These are phyloP conservation scores for Condylostoma magnum DNA, from an alignment of 169 alveolate genomes.

Conservation along the genomic window DNA sequence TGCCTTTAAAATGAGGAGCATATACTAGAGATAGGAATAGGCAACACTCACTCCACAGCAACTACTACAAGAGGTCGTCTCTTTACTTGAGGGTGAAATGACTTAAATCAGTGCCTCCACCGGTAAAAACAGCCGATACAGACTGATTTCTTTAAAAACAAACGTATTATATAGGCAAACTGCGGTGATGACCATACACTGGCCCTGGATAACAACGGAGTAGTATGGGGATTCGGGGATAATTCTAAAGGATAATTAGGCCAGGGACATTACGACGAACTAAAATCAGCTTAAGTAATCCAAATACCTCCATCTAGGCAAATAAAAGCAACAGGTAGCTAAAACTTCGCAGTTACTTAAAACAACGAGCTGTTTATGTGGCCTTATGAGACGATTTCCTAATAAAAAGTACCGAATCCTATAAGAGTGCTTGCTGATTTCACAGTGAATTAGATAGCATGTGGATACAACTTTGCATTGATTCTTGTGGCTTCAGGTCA, in stretches of 20 bases:
- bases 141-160: constrained; percentile 21
- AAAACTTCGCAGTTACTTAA: constrained; percentile 54
- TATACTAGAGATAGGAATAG: constrained; percentile 37
- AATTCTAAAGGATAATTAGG: constrained; percentile 79
- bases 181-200: constrained; percentile 76
- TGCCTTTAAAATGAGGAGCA: constrained; percentile 49
- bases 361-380: constrained; percentile 70
- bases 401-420: constrained; percentile 57
- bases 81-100: constrained; percentile 83
- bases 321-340: constrained; percentile 63
- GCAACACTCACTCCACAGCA: constrained; percentile 65
- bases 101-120: constrained; percentile 60
- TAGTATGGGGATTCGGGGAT: constrained; percentile 66
- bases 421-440: constrained; percentile 45
- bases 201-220: constrained; percentile 52
- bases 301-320: constrained; percentile 31
- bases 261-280: constrained; percentile 60
- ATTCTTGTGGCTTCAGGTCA: constrained; percentile 63
- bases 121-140: constrained; percentile 17
- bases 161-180: constrained; percentile 36
- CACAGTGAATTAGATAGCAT: constrained; percentile 55
- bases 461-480: constrained; percentile 79
- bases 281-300: constrained; percentile 7
- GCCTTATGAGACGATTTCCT: constrained; percentile 68
- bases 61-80: constrained; percentile 54